Conservation (phyloP, 305 asterid genomes). For the Fraxinus floribunda region DNA sequence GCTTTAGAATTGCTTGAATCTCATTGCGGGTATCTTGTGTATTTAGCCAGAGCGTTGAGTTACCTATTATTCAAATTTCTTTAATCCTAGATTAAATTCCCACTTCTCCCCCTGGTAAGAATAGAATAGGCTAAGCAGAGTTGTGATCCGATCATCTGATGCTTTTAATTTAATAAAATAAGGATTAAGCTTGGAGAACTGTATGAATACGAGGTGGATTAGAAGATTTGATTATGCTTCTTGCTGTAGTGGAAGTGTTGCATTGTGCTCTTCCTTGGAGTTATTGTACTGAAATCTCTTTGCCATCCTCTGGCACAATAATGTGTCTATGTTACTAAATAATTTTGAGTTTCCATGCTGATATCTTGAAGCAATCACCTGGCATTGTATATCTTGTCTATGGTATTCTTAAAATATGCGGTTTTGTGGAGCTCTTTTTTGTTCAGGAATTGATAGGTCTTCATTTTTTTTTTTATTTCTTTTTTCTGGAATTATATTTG, state of each 20-base stretch:
- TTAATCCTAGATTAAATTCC: not conserved
- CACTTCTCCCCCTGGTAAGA: not conserved
- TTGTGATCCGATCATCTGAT: not conserved
- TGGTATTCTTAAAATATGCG: not conserved
- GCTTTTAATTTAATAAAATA: not conserved
- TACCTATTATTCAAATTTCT: not conserved
- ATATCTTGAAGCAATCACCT: not conserved
- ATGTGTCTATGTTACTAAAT: not conserved
- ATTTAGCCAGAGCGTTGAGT: not conserved
- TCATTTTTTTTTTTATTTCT: not conserved
- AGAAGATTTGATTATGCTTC: not conserved
- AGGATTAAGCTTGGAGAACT: not conserved
- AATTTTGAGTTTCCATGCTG: constrained; percentile 2
- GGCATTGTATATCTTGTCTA: not conserved
- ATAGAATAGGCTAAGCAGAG: not conserved
- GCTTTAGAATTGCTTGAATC: not conserved
- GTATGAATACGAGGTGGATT: not conserved
- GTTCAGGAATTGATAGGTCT: constrained; percentile 11
- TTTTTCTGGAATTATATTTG: not conserved
- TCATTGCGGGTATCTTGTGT: constrained; percentile 11
- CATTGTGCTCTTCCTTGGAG: not conserved
- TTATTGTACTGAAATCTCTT: not conserved
- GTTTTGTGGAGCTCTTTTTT: not conserved
- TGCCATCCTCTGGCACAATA: not conserved
- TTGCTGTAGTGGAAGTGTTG: not conserved